Evolutionary conservation across 1,284 basidiomycete genomes (phyloP).

Genomic region (Cryptococcus amylolentus): DNA sequence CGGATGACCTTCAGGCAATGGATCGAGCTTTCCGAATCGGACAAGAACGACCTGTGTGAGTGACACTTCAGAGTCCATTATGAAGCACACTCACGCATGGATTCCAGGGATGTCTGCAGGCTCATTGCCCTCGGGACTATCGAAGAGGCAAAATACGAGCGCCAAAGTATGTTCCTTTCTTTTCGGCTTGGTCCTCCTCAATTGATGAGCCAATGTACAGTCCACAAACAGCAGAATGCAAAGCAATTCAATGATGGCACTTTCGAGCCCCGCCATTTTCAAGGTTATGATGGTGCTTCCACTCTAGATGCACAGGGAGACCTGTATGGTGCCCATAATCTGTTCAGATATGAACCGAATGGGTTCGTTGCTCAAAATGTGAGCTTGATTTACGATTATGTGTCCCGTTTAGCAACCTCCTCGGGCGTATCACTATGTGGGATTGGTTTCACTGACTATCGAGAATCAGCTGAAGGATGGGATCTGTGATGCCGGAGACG

Average conservation of each 20-base stretch:
- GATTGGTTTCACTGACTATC: not conserved
- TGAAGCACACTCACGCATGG: not conserved
- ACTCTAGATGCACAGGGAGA: constrained; percentile 36
- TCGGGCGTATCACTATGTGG: not conserved
- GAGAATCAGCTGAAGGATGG: constrained; percentile 38
- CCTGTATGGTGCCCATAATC: constrained; percentile 46
- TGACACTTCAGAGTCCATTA: not conserved
- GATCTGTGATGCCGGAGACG: constrained; percentile 30
- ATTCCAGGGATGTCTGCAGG: constrained; percentile 51
- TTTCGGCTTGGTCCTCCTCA: not conserved
- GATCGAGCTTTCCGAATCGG: constrained; percentile 56
- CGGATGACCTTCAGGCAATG: constrained; percentile 50
- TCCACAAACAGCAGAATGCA: constrained; percentile 43
- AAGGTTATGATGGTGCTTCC: constrained; percentile 36
- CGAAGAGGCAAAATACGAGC: constrained; percentile 51
- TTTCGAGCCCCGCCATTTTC: constrained; percentile 42
- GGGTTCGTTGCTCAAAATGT: constrained; percentile 40
- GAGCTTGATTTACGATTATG: constrained; percentile 2
- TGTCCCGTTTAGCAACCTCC: too few species aligned
- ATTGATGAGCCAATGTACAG: constrained; percentile 16
- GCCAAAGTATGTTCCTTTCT: constrained; percentile 41
- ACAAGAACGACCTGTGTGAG: constrained; percentile 54
- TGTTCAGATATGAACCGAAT: constrained; percentile 43
- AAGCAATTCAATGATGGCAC: constrained; percentile 47
- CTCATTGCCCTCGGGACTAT: constrained; percentile 55